Percentiles rank a stretch among this genome's conserved stretches.
Conservation (phyloP, 441 rosid species). For the Adansonia grandidieri region DNA sequence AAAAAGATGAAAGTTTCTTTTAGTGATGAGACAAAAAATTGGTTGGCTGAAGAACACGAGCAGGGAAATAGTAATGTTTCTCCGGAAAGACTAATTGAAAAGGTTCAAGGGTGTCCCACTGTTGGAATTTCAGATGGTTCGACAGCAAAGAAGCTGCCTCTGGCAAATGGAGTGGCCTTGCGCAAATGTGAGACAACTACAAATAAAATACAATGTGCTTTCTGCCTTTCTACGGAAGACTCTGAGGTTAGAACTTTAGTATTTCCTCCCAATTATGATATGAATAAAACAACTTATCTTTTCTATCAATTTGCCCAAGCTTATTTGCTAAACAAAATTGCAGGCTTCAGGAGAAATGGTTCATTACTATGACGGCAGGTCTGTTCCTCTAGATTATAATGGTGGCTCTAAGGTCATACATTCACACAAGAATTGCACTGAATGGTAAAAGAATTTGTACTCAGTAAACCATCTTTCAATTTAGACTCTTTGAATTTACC, state of each 20-base stretch:
- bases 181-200: conserved; percentile 41
- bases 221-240: conserved; percentile 72
- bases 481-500: not conserved
- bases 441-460: conserved; percentile 63
- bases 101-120: conserved; percentile 26
- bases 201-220: conserved; percentile 54
- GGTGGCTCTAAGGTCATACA: conserved; percentile 67
- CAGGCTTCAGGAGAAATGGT: conserved; percentile 91
- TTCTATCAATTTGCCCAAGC: not conserved
- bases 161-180: conserved; percentile 35
- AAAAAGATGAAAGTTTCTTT: conserved; percentile 39
- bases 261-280: not conserved
- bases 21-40: conserved; percentile 35
- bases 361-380: conserved; percentile 65
- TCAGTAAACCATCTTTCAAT: not conserved
- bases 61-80: conserved; percentile 19
- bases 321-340: conserved; percentile 31
- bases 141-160: conserved; percentile 33
- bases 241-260: conserved; percentile 57
- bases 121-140: conserved; percentile 32
- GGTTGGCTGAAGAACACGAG: conserved; percentile 32
- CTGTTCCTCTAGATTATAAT: conserved; percentile 60
- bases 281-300: not conserved
- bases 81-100: conserved; percentile 25
- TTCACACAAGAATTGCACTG: conserved; percentile 80